Conservation (phyloP, 768 basidiomycete species). For the Leccinellum albellum region DNA sequence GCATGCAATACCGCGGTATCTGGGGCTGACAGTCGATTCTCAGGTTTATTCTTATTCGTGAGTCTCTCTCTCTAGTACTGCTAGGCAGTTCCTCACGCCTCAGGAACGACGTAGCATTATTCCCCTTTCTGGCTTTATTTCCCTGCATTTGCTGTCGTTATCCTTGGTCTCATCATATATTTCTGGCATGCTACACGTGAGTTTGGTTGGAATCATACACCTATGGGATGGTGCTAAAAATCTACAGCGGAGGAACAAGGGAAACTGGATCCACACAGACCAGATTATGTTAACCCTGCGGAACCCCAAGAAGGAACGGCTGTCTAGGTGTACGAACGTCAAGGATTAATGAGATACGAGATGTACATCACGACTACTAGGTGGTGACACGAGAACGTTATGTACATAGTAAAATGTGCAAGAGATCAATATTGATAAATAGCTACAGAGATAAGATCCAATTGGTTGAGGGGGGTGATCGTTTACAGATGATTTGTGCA, state of each 20-base stretch:
- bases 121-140: constrained; percentile 89
- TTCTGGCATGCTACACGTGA: constrained; percentile 83
- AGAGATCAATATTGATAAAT: background rate
- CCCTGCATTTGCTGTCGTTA: constrained; percentile 65
- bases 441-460: constrained; percentile 29
- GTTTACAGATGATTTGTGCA: constrained; percentile 15
- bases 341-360: background rate
- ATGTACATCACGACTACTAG: background rate
- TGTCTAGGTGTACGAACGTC: constrained; percentile 7
- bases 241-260: constrained; percentile 71
- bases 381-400: background rate
- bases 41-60: constrained; percentile 54
- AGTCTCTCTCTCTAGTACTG: constrained; percentile 13
- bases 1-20: background rate
- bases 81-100: constrained; percentile 4
- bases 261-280: constrained; percentile 52
- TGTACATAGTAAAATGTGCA: background rate
- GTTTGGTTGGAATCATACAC: constrained; percentile 28
- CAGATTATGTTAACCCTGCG: constrained; percentile 48
- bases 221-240: background rate
- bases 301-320: constrained; percentile 14
- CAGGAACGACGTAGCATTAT: constrained; percentile 54
- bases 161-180: constrained; percentile 73
- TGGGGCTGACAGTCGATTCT: constrained; percentile 1
- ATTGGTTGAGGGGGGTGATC: constrained; percentile 22